Conservation (phyloP, 2,329 filamentous ascomycete genomes). For the Clonostachys solani region DNA sequence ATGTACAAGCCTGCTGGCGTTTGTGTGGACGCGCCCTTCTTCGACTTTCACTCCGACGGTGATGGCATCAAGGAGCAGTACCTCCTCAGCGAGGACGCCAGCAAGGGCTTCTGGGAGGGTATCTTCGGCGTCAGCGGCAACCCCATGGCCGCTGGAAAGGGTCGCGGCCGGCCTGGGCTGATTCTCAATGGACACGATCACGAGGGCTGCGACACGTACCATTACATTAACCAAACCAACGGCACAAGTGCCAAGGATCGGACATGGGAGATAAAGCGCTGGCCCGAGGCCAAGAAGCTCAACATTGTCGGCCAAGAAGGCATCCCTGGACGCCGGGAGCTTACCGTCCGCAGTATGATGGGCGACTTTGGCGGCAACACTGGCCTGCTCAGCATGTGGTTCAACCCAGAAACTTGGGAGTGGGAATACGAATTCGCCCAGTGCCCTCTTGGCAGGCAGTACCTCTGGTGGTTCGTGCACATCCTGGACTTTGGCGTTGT, state of each 20-base stretch:
- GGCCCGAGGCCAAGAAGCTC: constrained; percentile 34
- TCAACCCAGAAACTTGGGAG: constrained; percentile 64
- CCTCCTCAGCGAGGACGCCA: constrained; percentile 71
- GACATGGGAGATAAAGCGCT: constrained; percentile 45
- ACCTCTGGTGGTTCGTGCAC: constrained; percentile 92
- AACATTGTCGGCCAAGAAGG: constrained; percentile 34
- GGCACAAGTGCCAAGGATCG: constrained; percentile 31
- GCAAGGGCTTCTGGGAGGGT: constrained; percentile 73
- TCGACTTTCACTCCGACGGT: constrained; percentile 68
- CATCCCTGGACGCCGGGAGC: constrained; percentile 70
- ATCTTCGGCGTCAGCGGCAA: constrained; percentile 75
- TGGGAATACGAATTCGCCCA: constrained; percentile 81
- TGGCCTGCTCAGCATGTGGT: constrained; percentile 85
- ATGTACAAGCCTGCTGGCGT: constrained; percentile 78
- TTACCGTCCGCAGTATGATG: constrained; percentile 98
- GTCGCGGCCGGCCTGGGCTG: constrained; percentile 68
- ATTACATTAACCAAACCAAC: constrained; percentile 67
- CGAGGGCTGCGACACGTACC: constrained; percentile 85
- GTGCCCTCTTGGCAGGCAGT: constrained; percentile 79
- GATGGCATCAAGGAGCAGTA: constrained; percentile 86
- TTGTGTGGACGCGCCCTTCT: constrained; percentile 81
- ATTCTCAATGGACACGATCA: constrained; percentile 95
- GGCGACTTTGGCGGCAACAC: constrained; percentile 91
- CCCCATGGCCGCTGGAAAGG: constrained; percentile 49
- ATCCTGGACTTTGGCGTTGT: constrained; percentile 57